These are phyloP conservation scores for Graphilbum ipis-grandicollis DNA, from an alignment of 2,329 filamentous ascomycete species.

Conservation along the genomic window DNA sequence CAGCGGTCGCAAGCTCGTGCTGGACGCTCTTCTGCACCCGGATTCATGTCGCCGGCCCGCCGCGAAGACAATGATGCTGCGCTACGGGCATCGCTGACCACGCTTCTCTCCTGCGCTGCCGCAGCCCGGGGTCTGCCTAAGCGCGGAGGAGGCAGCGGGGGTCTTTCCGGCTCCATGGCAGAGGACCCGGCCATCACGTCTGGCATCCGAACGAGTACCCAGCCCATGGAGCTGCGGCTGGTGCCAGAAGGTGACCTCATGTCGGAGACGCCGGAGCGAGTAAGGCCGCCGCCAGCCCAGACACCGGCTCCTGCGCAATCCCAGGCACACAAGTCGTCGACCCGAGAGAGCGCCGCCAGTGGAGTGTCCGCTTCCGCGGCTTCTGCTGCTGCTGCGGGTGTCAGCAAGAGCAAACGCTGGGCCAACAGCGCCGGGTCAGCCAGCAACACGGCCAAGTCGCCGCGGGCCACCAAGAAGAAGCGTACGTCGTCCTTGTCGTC, in stretches of 20 bases:
- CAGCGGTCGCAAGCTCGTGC: slow-evolving; percentile 29
- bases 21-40: slow-evolving; percentile 27
- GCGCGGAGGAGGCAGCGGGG: slow-evolving; percentile 25
- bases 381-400: slow-evolving; percentile 5
- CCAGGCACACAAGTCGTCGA: slow-evolving; percentile 6
- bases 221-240: slow-evolving; percentile 40
- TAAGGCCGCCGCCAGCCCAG: background rate
- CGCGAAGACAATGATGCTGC: slow-evolving; percentile 87
- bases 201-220: slow-evolving; percentile 26
- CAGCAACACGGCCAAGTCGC: slow-evolving; percentile 15
- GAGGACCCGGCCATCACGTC: slow-evolving; percentile 18
- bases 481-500: slow-evolving; percentile 20
- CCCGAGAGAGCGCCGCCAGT: slow-evolving; percentile 6
- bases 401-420: slow-evolving; percentile 32
- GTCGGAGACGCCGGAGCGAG: slow-evolving; percentile 11
- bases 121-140: slow-evolving; percentile 73
- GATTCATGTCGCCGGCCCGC: slow-evolving; percentile 55
- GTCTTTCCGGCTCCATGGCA: no score
- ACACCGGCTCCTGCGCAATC: background rate
- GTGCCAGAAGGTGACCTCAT: slow-evolving; percentile 44
- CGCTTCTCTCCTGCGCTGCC: slow-evolving; percentile 83
- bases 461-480: slow-evolving; percentile 42
- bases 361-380: background rate
- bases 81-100: slow-evolving; percentile 82
- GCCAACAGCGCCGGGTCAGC: slow-evolving; percentile 16